Conservation (phyloP, 495 filamentous ascomycete species). For the Aspergillus funiculosus region DNA sequence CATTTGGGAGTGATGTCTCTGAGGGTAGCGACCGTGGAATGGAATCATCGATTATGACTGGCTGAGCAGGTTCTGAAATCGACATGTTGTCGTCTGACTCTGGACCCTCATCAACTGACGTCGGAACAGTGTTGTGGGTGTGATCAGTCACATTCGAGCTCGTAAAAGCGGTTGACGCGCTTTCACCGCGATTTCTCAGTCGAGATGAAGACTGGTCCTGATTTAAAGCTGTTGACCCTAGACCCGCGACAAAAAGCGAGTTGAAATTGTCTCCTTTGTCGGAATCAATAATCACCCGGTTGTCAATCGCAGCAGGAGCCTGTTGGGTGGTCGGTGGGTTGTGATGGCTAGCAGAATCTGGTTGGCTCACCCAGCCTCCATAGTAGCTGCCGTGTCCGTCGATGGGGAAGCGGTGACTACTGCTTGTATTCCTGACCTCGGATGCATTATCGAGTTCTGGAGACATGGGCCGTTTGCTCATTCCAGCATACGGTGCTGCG, state of each 20-base stretch:
- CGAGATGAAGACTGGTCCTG: constrained; percentile 25
- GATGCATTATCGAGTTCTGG: constrained; percentile 6
- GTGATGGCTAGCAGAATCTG: constrained; percentile 24
- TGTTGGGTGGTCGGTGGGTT: constrained; percentile 19
- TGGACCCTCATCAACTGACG: constrained; percentile 29
- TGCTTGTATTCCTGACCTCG: constrained; percentile 6
- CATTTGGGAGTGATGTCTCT: constrained; percentile 5
- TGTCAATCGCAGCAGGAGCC: constrained; percentile 12
- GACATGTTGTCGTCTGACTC: constrained; percentile 11
- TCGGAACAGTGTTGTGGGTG: constrained; percentile 35
- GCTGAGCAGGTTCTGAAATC: no score
- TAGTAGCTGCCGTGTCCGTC: constrained; percentile 42
- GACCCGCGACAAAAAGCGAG: constrained; percentile 21
- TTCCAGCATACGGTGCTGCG: constrained; percentile 25
- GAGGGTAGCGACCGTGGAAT: neutral
- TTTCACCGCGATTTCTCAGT: constrained; percentile 31
- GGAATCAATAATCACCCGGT: constrained; percentile 21
- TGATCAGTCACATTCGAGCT: constrained; percentile 34
- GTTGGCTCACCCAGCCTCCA: constrained; percentile 39
- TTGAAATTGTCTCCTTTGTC: constrained; percentile 22
- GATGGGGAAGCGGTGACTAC: constrained; percentile 13
- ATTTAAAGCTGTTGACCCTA: constrained; percentile 18
- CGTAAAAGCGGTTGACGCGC: constrained; percentile 36
- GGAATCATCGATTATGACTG: no score
- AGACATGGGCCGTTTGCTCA: constrained; percentile 13